Percentiles rank a stretch among this genome's conserved stretches.
Evolutionary conservation across 225 moss, liverwort and hornwort genomes (phyloP).

Genomic region (Straminergon stramineum): DNA sequence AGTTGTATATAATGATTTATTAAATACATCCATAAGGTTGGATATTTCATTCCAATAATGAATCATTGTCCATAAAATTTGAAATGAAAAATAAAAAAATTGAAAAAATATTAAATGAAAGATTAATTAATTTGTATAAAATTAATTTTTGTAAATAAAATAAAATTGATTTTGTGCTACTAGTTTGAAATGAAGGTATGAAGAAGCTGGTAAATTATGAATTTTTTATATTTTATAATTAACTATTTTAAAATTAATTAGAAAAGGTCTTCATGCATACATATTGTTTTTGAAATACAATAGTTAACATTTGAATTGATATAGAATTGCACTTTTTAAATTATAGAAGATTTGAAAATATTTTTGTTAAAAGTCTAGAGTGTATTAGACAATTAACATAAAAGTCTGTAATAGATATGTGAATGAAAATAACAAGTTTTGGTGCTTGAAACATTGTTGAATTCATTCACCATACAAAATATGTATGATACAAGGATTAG

Average conservation of each 20-base stretch:
- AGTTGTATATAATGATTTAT: background rate
- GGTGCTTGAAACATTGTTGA: too few species aligned
- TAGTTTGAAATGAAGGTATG: background rate
- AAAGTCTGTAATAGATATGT: too few species aligned
- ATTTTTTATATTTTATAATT: accelerated
- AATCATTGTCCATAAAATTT: background rate
- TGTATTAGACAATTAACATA: too few species aligned
- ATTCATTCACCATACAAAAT: too few species aligned
- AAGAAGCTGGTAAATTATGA: background rate
- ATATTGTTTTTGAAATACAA: background rate
- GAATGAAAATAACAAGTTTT: too few species aligned
- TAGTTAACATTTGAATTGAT: background rate
- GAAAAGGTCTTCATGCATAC: background rate
- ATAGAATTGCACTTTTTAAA: too few species aligned
- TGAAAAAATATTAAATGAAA: background rate
- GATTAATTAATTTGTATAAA: background rate
- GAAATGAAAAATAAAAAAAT: background rate
- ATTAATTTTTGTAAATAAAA: background rate
- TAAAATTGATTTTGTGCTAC: background rate
- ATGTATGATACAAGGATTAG: background rate
- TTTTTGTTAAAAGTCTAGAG: background rate
- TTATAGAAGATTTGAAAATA: background rate
- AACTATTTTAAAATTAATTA: background rate
- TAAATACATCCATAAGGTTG: background rate
- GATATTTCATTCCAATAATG: background rate